phyloP scores from a whole-genome alignment of 78 protist species.

The Guillardia theta region DNA sequence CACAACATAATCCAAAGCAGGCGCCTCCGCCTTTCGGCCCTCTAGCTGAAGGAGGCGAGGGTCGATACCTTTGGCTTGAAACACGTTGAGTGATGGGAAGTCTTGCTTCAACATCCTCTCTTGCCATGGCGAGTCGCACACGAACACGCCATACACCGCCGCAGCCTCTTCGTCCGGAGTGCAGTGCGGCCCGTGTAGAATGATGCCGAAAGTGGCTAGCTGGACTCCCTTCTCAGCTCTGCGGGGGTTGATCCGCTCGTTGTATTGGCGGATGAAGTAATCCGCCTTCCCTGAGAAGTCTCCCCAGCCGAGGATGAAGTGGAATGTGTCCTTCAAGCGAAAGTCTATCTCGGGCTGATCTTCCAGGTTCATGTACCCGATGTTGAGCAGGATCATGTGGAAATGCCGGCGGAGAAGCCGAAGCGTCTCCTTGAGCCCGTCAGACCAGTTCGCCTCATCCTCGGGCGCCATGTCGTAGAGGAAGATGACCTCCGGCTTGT shows the following conservation, averaged over 20 bases:
- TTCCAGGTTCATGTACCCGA: not conserved
- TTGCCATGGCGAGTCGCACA: not conserved
- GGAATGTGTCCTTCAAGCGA: not conserved
- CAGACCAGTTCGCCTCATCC: not conserved
- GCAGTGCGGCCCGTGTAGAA: not conserved
- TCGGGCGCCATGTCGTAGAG: not conserved
- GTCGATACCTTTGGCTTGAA: too few species aligned
- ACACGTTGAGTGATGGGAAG: too few species aligned
- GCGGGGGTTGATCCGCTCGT: not conserved
- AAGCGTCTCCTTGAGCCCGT: not conserved
- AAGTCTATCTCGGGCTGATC: not conserved
- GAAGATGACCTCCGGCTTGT: not conserved
- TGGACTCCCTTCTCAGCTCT: not conserved
- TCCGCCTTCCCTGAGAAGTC: not conserved
- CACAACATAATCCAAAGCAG: too few species aligned
- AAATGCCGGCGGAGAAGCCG: not conserved
- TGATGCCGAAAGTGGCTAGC: not conserved
- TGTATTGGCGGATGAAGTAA: not conserved
- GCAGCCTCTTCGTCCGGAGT: not conserved
- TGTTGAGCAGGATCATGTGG: not conserved
- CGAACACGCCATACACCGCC: not conserved
- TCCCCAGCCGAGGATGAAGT: conserved; percentile 3
- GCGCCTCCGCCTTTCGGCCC: too few species aligned
- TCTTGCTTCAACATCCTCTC: too few species aligned
- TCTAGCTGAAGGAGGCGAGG: too few species aligned